Conservation (phyloP, 345 rosid genomes). For the Murraya koenigii region DNA sequence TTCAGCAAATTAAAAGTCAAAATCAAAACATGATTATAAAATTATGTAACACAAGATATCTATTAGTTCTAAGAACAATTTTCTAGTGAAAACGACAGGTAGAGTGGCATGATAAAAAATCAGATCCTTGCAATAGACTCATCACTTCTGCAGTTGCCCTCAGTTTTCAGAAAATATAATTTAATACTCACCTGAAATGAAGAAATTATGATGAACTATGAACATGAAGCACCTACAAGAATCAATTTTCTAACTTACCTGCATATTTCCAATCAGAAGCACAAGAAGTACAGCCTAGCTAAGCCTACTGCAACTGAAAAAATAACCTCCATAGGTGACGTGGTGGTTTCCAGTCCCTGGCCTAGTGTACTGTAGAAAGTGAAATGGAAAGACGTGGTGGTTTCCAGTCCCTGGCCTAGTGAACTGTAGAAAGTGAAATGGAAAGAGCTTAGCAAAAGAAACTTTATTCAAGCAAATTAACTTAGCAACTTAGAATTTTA, state of each 20-base stretch:
- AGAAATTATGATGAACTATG: background rate
- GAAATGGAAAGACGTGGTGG: too few species aligned
- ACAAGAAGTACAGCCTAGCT: slow-evolving; percentile 75
- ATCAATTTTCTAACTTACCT: slow-evolving; percentile 31
- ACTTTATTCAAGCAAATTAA: background rate
- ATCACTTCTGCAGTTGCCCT: background rate
- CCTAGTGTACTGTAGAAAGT: slow-evolving; percentile 62
- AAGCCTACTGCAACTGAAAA: slow-evolving; percentile 74
- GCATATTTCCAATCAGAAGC: slow-evolving; percentile 81
- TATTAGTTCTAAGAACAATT: background rate
- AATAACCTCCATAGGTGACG: slow-evolving; percentile 64
- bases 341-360: slow-evolving; percentile 87
- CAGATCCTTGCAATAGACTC: background rate
- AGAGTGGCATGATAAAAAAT: background rate
- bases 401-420: too few species aligned
- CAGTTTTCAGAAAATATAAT: background rate
- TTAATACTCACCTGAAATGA: background rate
- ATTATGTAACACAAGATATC: background rate
- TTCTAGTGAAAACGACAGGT: background rate
- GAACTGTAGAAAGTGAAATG: too few species aligned
- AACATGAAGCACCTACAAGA: background rate
- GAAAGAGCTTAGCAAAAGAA: background rate
- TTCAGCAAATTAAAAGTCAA: too few species aligned
- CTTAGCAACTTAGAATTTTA: background rate
- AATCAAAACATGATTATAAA: background rate